Evolutionary conservation across 129 eudicot genomes (phyloP).

Genomic region (Pulicaria dysenterica): DNA sequence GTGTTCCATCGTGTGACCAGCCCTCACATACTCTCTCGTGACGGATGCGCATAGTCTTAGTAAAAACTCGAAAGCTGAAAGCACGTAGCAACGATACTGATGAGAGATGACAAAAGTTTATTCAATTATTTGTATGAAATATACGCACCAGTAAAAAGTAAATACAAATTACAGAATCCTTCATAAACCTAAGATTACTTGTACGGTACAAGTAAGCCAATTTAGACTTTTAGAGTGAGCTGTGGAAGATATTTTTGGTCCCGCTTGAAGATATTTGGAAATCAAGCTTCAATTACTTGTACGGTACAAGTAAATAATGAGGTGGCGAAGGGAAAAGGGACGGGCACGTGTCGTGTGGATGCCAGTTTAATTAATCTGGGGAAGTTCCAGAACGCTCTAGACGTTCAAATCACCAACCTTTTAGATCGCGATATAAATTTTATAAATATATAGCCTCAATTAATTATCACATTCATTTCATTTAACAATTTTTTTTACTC

Average conservation of each 20-base stretch:
- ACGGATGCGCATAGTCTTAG: too few relatives aligned
- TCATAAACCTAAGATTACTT: not conserved
- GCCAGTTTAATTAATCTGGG: not conserved
- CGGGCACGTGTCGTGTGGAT: slow-evolving; percentile 11
- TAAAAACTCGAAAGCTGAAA: too few relatives aligned
- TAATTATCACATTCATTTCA: too few relatives aligned
- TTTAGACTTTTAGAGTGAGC: too few relatives aligned
- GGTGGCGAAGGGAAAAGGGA: not conserved
- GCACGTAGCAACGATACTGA: too few relatives aligned
- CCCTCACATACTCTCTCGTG: too few relatives aligned
- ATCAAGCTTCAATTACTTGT: not conserved
- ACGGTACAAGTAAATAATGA: slow-evolving; percentile 10
- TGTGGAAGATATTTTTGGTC: not conserved
- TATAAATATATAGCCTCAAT: too few relatives aligned
- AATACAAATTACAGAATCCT: not conserved
- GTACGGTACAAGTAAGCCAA: not conserved
- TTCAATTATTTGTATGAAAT: too few relatives aligned
- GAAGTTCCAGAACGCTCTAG: slow-evolving; percentile 29
- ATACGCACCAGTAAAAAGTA: not conserved
- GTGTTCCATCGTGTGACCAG: too few relatives aligned
- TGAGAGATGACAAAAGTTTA: too few relatives aligned
- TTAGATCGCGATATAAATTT: too few relatives aligned
- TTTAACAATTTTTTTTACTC: too few relatives aligned
- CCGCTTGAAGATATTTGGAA: not conserved
- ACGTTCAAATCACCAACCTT: not conserved